Evolutionary conservation across 345 rosid species (phyloP).

Genomic region (Acer negundo): DNA sequence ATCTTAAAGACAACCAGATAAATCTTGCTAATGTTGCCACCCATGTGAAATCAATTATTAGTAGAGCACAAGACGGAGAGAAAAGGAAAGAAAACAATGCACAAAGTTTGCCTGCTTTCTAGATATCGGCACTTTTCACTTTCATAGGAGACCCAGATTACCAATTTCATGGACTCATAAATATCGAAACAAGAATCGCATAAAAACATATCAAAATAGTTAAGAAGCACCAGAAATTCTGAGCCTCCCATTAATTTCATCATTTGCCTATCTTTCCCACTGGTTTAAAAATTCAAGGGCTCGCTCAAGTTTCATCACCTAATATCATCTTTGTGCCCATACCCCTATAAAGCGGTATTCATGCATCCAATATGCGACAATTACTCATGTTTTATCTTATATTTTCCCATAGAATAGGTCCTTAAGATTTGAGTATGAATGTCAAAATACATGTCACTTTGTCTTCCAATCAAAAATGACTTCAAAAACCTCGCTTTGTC

Average conservation of each 20-base stretch:
- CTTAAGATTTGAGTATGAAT: not conserved
- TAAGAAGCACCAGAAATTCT: not conserved
- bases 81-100: not conserved
- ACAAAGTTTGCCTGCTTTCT: not conserved
- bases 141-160: not conserved
- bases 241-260: not conserved
- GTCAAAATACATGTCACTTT: not conserved
- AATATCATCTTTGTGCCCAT: conserved; percentile 6
- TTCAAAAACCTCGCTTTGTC: no score
- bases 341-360: not conserved
- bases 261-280: not conserved
- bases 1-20: not conserved
- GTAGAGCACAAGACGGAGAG: not conserved
- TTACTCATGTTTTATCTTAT: not conserved
- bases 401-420: not conserved
- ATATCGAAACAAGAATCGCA: not conserved
- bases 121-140: not conserved
- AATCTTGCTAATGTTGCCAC: not conserved
- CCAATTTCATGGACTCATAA: not conserved
- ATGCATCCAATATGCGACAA: not conserved
- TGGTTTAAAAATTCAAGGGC: not conserved
- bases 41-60: not conserved
- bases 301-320: not conserved
- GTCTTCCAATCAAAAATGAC: not conserved
- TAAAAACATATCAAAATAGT: not conserved